These are phyloP conservation scores for Stentor coeruleus DNA, from an alignment of 73 alveolate genomes.

Conservation along the genomic window DNA sequence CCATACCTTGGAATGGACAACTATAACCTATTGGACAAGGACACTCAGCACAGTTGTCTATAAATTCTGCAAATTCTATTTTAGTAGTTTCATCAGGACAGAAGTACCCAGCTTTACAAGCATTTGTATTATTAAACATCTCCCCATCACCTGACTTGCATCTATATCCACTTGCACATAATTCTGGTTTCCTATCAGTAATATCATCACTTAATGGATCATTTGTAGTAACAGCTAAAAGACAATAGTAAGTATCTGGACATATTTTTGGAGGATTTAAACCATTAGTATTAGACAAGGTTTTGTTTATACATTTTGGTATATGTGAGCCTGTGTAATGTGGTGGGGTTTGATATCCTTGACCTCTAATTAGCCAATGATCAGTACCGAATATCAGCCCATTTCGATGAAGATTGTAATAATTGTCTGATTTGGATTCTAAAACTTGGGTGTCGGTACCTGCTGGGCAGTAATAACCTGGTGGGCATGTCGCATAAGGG, in stretches of 20 bases:
- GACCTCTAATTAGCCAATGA: neutral
- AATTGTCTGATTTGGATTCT: constrained; percentile 31
- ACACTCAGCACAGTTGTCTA: neutral
- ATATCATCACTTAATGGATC: neutral
- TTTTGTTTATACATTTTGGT: neutral
- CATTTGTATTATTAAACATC: neutral
- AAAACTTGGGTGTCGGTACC: constrained; percentile 41
- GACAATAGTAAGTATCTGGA: neutral
- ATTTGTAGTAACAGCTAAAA: neutral
- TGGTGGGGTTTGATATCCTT: neutral
- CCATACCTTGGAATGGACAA: neutral
- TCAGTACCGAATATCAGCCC: neutral
- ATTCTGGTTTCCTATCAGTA: neutral
- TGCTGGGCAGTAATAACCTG: neutral
- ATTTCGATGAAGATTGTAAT: neutral
- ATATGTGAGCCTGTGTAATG: neutral
- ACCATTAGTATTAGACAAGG: neutral
- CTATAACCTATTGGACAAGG: neutral
- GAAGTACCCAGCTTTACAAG: neutral
- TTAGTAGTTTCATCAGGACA: neutral
- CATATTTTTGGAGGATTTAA: neutral
- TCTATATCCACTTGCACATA: neutral
- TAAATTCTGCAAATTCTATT: neutral
- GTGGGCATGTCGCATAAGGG: constrained; percentile 29
- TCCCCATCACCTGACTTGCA: constrained; percentile 21